Base-by-base conservation (phyloP, 352 stramenopile species). In the Nothophytophthora sp. region DNA sequence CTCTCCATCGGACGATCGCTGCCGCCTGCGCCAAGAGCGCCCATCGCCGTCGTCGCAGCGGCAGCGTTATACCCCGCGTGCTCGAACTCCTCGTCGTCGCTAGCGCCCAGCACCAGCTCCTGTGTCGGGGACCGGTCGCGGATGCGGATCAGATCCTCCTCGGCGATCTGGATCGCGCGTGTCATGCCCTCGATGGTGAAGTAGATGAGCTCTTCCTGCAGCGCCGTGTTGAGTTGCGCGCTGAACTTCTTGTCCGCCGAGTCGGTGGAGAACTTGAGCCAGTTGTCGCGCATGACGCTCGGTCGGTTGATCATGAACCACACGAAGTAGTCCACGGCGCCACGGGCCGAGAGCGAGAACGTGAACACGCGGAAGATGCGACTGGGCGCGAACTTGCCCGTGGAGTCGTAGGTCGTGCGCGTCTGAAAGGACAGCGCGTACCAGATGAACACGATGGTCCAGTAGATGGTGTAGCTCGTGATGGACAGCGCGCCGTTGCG, bases 151-250 rank as follows among this genome's bases (percentile, higher is more conserved):
- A 88, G 58, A 19, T 90, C 81, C 11, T 88, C 79, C 33, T 92
- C 83, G 3, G 80, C 73, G 16, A 81, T 57, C 20, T 90, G 69
- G 25, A 96, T 68, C 5, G 88, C 79, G 10, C 74, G 69, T 16
- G 76, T 89, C 81, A 96, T 96, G 9, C 88, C 84, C 24, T 90
- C 77, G 29, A 93, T 93, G n/a, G 88, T 96, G 50, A 92, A 96
- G 45, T 92, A 92, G 37, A 96, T 89, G 20, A 96, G 73, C 41
- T 96, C 88, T 18, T 86, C 76, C 55, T 93, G 82, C 7, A 96
- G 63, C 42, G 86, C 81, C 13, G 74, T 89, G 55, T 96, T 96
- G 37, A 96, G 69, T 51, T 96, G 88, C 3, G 86, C 83, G 22
- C 78, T 90, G 32, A 90, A 88, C 48, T 92, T 86, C 29, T 83